Conservation (phyloP, 1,284 basidiomycete species). For the Hemileia vastatrix region DNA sequence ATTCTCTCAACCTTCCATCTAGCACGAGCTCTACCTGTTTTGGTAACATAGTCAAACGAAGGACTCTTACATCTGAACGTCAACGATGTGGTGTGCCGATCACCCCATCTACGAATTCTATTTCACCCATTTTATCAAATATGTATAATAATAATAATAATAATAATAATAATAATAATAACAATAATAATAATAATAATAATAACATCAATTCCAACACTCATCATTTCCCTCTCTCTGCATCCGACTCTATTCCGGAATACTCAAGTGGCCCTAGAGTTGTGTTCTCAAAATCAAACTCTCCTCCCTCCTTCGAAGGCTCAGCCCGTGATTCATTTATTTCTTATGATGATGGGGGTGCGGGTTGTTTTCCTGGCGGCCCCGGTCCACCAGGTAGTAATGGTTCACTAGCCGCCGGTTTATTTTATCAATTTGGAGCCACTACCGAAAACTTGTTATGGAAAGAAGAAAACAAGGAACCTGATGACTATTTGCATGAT, state of each 20-base stretch:
- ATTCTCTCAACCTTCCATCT: background rate
- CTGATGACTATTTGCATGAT: slow-evolving; percentile 19
- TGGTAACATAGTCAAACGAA: background rate
- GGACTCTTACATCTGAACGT: too few relatives aligned
- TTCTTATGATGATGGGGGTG: slow-evolving; percentile 5
- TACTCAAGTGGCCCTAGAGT: background rate
- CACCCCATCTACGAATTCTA: too few relatives aligned
- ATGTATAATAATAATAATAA: too few relatives aligned
- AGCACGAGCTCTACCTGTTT: background rate
- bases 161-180: too few relatives aligned
- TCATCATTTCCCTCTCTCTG: background rate
- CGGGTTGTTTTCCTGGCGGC: background rate
- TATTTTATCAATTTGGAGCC: slow-evolving; percentile 4
- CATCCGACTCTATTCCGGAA: background rate
- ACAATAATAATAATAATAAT: background rate
- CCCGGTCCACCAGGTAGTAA: background rate
- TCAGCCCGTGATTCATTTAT: slow-evolving; percentile 18
- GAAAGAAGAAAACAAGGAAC: slow-evolving; percentile 23
- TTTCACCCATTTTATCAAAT: too few relatives aligned
- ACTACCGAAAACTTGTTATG: slow-evolving; percentile 20
- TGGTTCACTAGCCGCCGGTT: background rate
- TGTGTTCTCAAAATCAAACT: background rate
- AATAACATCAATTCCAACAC: background rate
- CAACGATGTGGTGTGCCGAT: too few relatives aligned
- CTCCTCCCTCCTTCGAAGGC: background rate